phyloP scores from a whole-genome alignment of 129 eudicot genomes.

The Kitagawia praeruptora region DNA sequence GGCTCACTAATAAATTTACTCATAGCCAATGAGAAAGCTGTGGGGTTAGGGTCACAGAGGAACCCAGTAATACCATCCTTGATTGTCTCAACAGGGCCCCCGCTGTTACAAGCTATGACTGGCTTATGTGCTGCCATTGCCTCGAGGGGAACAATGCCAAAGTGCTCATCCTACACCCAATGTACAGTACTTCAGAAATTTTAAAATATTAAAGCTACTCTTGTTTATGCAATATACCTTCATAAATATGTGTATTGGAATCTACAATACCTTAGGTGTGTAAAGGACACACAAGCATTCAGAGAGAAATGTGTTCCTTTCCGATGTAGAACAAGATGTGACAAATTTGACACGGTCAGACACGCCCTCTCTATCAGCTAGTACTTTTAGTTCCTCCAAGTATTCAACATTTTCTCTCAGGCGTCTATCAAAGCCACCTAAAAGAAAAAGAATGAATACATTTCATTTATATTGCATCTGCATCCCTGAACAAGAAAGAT shows the following conservation, averaged over 20 bases:
- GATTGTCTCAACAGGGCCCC: constrained; percentile 83
- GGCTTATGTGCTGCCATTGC: constrained; percentile 94
- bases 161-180: constrained; percentile 60
- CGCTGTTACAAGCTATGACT: constrained; percentile 84
- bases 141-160: constrained; percentile 88
- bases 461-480: neutral
- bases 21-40: constrained; percentile 59
- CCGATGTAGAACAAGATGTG: constrained; percentile 58
- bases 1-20: constrained; percentile 47
- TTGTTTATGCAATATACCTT: neutral
- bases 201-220: neutral
- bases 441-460: neutral
- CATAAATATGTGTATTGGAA: neutral
- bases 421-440: constrained; percentile 89
- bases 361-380: constrained; percentile 74
- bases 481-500: neutral
- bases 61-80: constrained; percentile 57
- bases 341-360: constrained; percentile 56
- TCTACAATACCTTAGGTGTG: constrained; percentile 60
- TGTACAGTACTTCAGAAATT: neutral
- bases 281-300: constrained; percentile 75
- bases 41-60: constrained; percentile 66
- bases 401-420: constrained; percentile 92
- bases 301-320: constrained; percentile 67
- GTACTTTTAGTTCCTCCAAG: constrained; percentile 60